Percentiles rank a stretch among this genome's conserved stretches.
Conservation (phyloP, 208 protist species). For the Naegleria fowleri region DNA sequence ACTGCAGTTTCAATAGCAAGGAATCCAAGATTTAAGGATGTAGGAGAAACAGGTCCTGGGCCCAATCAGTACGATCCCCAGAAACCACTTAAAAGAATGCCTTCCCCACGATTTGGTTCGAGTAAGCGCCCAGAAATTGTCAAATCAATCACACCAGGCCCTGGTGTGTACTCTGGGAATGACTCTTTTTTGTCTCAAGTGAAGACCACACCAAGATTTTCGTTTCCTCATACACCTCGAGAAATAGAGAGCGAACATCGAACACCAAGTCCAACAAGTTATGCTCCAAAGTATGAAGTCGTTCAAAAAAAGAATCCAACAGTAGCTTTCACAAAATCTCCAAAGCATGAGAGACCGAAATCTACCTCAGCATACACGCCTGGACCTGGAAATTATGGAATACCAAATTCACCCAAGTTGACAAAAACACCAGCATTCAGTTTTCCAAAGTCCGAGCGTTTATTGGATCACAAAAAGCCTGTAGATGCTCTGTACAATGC, state of each 20-base stretch:
- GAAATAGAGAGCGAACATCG: background rate
- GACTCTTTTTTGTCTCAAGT: background rate
- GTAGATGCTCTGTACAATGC: background rate
- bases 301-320: background rate
- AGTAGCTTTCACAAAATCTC: background rate
- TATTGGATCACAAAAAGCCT: background rate
- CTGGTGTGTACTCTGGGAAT: background rate
- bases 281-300: background rate
- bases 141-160: background rate
- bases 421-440: background rate
- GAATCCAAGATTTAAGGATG: background rate
- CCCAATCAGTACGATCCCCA: background rate
- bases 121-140: background rate
- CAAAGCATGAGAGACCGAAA: background rate
- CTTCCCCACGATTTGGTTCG: background rate
- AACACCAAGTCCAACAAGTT: background rate
- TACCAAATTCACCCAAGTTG: background rate
- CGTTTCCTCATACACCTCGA: background rate
- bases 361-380: background rate
- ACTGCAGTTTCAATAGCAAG: background rate
- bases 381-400: background rate
- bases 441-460: background rate
- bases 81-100: background rate
- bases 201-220: background rate
- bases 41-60: background rate